phyloP scores from a whole-genome alignment of 2,329 filamentous ascomycete genomes.

The Allantophomopsis cytisporea region DNA sequence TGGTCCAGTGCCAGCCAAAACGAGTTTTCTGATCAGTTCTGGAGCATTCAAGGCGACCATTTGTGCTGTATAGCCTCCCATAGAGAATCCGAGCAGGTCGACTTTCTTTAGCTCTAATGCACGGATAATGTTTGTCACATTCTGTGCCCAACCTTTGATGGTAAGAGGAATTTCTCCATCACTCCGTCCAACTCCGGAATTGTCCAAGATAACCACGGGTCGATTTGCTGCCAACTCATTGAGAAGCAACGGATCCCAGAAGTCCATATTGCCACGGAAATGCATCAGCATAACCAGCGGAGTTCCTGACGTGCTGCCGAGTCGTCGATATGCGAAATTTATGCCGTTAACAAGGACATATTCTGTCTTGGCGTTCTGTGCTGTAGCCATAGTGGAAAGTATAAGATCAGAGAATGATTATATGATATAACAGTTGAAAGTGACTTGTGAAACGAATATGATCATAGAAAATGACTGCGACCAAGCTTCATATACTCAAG shows the following conservation, averaged over 20 bases:
- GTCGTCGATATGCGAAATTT: slow-evolving; percentile 12
- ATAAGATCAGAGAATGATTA: too few species aligned
- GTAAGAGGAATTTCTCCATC: slow-evolving; percentile 26
- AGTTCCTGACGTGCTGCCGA: slow-evolving; percentile 8
- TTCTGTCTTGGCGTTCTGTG: slow-evolving; percentile 11
- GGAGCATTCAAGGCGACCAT: slow-evolving; percentile 25
- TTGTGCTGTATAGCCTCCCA: slow-evolving; percentile 33
- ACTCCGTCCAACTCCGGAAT: slow-evolving; percentile 30
- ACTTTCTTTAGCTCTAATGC: slow-evolving; percentile 20
- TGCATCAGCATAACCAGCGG: slow-evolving; percentile 12
- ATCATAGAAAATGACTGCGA: neutral
- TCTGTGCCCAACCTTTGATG: slow-evolving; percentile 17
- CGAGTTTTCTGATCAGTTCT: slow-evolving; percentile 22
- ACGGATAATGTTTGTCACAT: slow-evolving; percentile 13
- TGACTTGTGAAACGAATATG: too few species aligned
- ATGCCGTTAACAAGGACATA: slow-evolving; percentile 7
- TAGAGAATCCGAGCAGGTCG: slow-evolving; percentile 34
- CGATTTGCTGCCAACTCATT: slow-evolving; percentile 27
- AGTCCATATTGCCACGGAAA: slow-evolving; percentile 13
- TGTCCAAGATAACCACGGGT: slow-evolving; percentile 31
- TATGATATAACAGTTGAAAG: too few species aligned
- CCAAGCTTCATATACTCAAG: too few species aligned
- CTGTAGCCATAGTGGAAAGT: slow-evolving; percentile 7
- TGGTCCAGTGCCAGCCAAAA: slow-evolving; percentile 29
- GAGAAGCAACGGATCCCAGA: slow-evolving; percentile 26